Evolutionary conservation across 192 early-diverging fungal species (phyloP), one percentile per base, ranked within the genome.

Genomic region (Allomyces macrogynus): DNA sequence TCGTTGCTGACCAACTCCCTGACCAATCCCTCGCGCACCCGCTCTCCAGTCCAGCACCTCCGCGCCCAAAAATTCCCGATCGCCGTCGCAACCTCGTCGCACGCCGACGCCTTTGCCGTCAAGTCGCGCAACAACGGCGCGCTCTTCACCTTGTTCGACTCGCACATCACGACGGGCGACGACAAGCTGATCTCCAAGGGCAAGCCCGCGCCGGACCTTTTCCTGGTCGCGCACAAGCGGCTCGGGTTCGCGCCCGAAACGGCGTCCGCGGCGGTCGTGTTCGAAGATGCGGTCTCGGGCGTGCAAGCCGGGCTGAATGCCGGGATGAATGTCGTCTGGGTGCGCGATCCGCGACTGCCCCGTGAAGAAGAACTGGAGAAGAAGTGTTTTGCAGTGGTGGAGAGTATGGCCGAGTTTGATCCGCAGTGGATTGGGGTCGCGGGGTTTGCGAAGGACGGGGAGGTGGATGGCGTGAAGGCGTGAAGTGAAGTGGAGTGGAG

Each of bases 141-240:
- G 20, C 72, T 82, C 10, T 82, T 82, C 72, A 54, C 26, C 27
- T 71, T 76, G 61, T 82, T 82, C 68, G 73, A 71, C 43, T 69
- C 63, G 10, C 49, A 74, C 44, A 57, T 80, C 26, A 74, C 74
- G 0, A 69, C 69, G 40, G 80, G 78, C 18, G 77, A 82, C 67
- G 77, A 82, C 67, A 54, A 68, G 23, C 40, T 54, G 3, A 63
- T 82, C 26, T 40, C 1, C 26, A 42, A 63, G 54, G 80, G 78
- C 9, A 82, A 82, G 69, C 80, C 80, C 11, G 66, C 69, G 5
- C 80, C 80, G 23, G 80, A 82, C 63, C 65, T 82, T 24, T 82
- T 81, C 64, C 66, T 74, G 20, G 71, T 62, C 12, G 77, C 73
- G 25, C 69, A 71, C 8, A 24, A 70, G 54, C 10, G 22, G 66